Base-by-base conservation (phyloP, 2,329 filamentous ascomycete species). In the Trichoderma koningii region DNA sequence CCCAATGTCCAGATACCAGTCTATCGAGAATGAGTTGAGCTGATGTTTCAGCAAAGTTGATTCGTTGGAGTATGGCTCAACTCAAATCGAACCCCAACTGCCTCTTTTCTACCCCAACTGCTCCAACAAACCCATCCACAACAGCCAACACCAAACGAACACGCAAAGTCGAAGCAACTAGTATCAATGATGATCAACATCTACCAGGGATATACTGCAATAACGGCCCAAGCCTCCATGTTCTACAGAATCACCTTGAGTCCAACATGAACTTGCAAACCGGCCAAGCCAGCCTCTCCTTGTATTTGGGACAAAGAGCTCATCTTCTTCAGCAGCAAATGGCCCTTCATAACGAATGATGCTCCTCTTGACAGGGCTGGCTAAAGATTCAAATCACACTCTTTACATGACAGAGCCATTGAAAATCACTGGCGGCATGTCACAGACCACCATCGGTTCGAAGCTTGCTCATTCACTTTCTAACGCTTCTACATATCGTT, bases 71-170 rank as follows among this genome's bases (percentile, higher is more conserved):
- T 30, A 23, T 30, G 59, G 38, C 41, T 63, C 41, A 23, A 26
- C 53, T 38, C 59, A 63, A 63, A 55, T 47, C 19, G 47, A 53
- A 53, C 59, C 59, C 59, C 59, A 53, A 53, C 41, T 12, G 7
- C 17, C 19, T 55, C 26, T 19, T 38, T 63, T 38, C 50, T 55
- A 63, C 59, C 59, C 59, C 59, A 55, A 63, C n/a, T 47, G n/a
- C 38, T 34, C 19, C n/a, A 38, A 34, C n/a, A n/a, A 38, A 34
- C n/a, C 47, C n/a, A 50, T 26, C 53, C 28, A 26, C 7, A 34
- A 28, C 15, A 10, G n/a, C 59, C n/a, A 42, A 23, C 10, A 42
- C 17, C 34, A n/a, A 34, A 38, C 19, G 14, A 42, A 10, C 21
- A 44, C 7, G 5, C 12, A 23, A 17, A 17, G 17, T 7, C 7